Base-by-base conservation (phyloP, 495 filamentous ascomycete species). In the Xylaria flabelliformis region DNA sequence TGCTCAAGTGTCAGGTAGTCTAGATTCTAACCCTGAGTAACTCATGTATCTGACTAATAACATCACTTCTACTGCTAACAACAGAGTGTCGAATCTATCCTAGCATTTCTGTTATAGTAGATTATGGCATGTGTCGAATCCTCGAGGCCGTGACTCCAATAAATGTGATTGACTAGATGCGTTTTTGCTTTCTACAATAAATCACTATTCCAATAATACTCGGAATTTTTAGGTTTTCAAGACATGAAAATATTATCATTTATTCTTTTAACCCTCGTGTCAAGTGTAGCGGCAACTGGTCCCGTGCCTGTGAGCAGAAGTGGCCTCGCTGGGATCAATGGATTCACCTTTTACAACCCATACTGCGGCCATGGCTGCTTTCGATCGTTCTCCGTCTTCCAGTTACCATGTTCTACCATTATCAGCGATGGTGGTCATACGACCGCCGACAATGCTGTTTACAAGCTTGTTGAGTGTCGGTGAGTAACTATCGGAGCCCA, bases 361-460 rank as follows among this genome's bases (percentile, higher is more conserved):
- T 64, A 64, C 17, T 64, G 61, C 19, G 61, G 36, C 36, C 13
- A 64, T 19, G 34, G 61, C 61, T 64, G 61, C 61, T 64, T 64
- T 46, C 34, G 61, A 21, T 64, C 61, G 3, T 64, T 64, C 61
- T 8, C 34, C 2, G 32, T 15, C 34, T 64, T 58, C 29, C 17
- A 12, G 7, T 4, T 58, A 32, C 15, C 53, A 10, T 58, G 53
- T 32, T 58, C 53, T 7, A 29, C 53, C 3, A 34, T 32, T 29
- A 29, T 32, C 24, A 58, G 53, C 10, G 24, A 26, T 6, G 53
- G 53, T 0, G 53, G 26, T 32, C 53, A 58, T 58, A 58, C 12
- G 4, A 58, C 53, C 53, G 53, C 53, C 12, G 53, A 58, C 5
- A 15, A 58, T 26, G 15, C 29, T 32, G 53, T 12, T 0, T 26